Conservation (phyloP, 2,329 filamentous ascomycete species). For the Paraphoma chrysanthemicola region DNA sequence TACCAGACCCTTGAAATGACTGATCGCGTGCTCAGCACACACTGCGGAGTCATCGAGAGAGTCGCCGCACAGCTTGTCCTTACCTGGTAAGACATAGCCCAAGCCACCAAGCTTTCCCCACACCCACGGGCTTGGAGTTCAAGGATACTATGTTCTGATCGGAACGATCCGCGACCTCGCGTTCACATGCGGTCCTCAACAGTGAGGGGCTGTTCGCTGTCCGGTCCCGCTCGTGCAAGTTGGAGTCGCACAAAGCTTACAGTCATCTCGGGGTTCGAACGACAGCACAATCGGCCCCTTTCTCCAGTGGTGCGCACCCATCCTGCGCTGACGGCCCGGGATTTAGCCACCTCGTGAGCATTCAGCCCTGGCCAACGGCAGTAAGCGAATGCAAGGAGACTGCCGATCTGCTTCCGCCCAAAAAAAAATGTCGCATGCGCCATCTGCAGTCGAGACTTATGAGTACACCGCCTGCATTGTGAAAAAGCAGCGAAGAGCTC, state of each 20-base stretch:
- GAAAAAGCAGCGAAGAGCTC: neutral
- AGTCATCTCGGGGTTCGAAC: neutral
- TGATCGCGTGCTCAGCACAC: neutral
- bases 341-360: neutral
- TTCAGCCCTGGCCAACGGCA: constrained; percentile 8
- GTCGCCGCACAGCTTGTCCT: neutral
- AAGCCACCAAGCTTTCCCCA: constrained; percentile 40
- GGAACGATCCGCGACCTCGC: constrained; percentile 15
- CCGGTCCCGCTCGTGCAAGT: neutral
- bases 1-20: neutral
- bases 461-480: no score
- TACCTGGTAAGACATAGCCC: neutral
- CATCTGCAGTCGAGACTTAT: neutral
- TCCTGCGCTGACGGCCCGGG: constrained; percentile 7
- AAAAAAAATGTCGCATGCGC: constrained; percentile 6
- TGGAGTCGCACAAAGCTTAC: neutral
- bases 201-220: neutral
- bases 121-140: constrained; percentile 16
- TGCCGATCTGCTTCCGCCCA: constrained; percentile 1
- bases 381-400: constrained; percentile 8
- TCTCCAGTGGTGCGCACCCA: neutral
- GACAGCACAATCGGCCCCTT: neutral
- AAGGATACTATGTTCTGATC: constrained; percentile 2
- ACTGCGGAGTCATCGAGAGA: neutral
- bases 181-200: neutral